A percentile compares a stretch with the other conserved stretches of the same genome.
Conservation (phyloP, 345 rosid species). For the Abelmoschus esculentus region DNA sequence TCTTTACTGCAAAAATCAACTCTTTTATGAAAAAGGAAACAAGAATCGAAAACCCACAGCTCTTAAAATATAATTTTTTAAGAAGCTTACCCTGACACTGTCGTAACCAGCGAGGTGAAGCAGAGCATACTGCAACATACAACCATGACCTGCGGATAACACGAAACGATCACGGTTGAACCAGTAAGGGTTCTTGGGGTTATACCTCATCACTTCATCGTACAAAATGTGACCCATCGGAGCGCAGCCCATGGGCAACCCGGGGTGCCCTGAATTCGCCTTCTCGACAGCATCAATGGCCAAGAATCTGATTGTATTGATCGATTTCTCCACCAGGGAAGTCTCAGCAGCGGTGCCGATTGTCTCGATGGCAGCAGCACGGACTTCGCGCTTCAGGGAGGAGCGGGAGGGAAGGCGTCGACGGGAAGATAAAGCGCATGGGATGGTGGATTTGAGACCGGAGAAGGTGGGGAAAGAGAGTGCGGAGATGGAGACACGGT, state of each 20-base stretch:
- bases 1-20: neutral
- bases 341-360: slow-evolving; percentile 43
- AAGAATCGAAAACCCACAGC: neutral
- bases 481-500: slow-evolving; percentile 31
- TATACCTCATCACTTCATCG: slow-evolving; percentile 86
- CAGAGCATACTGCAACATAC: slow-evolving; percentile 90
- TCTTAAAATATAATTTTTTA: neutral
- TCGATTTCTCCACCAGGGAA: slow-evolving; percentile 63
- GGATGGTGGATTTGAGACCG: slow-evolving; percentile 39
- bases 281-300: slow-evolving; percentile 93
- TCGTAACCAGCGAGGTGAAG: slow-evolving; percentile 98
- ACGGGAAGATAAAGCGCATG: slow-evolving; percentile 21
- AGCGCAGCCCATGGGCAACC: slow-evolving; percentile 98
- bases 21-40: neutral
- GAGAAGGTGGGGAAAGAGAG: slow-evolving; percentile 39
- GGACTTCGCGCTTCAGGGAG: slow-evolving; percentile 15
- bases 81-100: slow-evolving; percentile 47
- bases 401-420: slow-evolving; percentile 18
- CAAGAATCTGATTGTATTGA: slow-evolving; percentile 79
- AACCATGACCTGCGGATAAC: slow-evolving; percentile 94
- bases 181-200: slow-evolving; percentile 97
- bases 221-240: slow-evolving; percentile 85
- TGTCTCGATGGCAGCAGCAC: slow-evolving; percentile 54
- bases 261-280: slow-evolving; percentile 96
- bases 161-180: slow-evolving; percentile 95